These are phyloP conservation scores for Kurtzmaniella quercitrusa DNA, from an alignment of 1,139 yeast species.

Conservation along the genomic window DNA sequence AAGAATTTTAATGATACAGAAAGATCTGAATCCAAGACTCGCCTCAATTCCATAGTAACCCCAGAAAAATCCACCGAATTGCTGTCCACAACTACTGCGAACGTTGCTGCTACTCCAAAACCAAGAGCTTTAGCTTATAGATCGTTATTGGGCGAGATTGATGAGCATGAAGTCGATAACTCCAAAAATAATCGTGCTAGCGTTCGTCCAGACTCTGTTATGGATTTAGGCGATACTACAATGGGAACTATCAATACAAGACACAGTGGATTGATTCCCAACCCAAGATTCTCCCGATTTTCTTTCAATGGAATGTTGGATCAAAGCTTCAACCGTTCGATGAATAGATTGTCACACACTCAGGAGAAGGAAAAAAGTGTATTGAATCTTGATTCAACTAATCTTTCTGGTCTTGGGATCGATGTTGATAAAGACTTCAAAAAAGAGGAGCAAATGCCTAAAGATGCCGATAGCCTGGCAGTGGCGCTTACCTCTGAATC, in stretches of 20 bases:
- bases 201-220: not conserved
- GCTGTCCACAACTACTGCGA: not conserved
- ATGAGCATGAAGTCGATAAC: conserved; percentile 14
- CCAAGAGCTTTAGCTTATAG: conserved; percentile 12
- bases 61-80: conserved; percentile 3
- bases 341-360: not conserved
- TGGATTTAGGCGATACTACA: conserved; percentile 1
- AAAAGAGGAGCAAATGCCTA: not conserved
- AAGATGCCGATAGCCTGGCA: conserved; percentile 1
- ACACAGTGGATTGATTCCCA: conserved; percentile 30
- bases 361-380: conserved; percentile 1
- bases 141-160: conserved; percentile 22
- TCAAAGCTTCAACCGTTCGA: conserved; percentile 1
- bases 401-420: not conserved
- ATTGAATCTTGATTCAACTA: not conserved
- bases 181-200: not conserved
- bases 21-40: conserved; percentile 3
- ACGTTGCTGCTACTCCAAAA: conserved; percentile 6
- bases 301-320: conserved; percentile 38
- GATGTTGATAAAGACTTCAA: not conserved
- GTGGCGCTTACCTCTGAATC: not conserved
- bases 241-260: conserved; percentile 3
- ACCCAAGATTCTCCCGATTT: conserved; percentile 42
- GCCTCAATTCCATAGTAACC: conserved; percentile 3
- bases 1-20: conserved; percentile 15